Conservation (phyloP, 2,329 filamentous ascomycete genomes). For the Penicillium capsulatum region DNA sequence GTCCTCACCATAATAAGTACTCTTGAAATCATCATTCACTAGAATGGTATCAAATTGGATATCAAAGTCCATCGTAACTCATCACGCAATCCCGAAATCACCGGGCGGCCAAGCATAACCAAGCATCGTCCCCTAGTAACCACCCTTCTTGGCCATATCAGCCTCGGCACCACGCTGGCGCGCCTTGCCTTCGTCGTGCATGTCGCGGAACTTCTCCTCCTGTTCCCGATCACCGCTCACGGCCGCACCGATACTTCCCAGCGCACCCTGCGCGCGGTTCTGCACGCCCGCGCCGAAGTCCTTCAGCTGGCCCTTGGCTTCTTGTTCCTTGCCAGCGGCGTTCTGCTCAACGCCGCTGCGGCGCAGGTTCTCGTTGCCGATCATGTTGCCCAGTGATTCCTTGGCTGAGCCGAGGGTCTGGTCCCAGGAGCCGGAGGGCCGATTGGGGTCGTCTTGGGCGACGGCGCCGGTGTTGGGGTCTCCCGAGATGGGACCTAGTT, state of each 20-base stretch:
- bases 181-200: slow-evolving; percentile 80
- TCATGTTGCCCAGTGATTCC: slow-evolving; percentile 69
- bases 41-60: too few relatives aligned
- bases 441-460: slow-evolving; percentile 67
- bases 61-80: too few relatives aligned
- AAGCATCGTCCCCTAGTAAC: too few relatives aligned
- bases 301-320: slow-evolving; percentile 74
- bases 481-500: slow-evolving; percentile 67
- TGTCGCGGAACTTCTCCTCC: slow-evolving; percentile 60
- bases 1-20: too few relatives aligned
- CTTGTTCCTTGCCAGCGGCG: slow-evolving; percentile 70
- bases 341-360: slow-evolving; percentile 73
- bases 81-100: too few relatives aligned
- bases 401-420: slow-evolving; percentile 86
- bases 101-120: background rate
- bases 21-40: too few relatives aligned
- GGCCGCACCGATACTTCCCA: slow-evolving; percentile 68
- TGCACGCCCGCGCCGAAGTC: slow-evolving; percentile 66
- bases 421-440: slow-evolving; percentile 71
- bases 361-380: slow-evolving; percentile 74
- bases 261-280: slow-evolving; percentile 64
- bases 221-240: slow-evolving; percentile 66
- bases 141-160: slow-evolving; percentile 63
- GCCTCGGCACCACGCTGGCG: slow-evolving; percentile 76
- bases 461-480: slow-evolving; percentile 63